These are phyloP conservation scores for Malassezia globosa DNA, from an alignment of 1,284 basidiomycete species.

Conservation along the genomic window DNA sequence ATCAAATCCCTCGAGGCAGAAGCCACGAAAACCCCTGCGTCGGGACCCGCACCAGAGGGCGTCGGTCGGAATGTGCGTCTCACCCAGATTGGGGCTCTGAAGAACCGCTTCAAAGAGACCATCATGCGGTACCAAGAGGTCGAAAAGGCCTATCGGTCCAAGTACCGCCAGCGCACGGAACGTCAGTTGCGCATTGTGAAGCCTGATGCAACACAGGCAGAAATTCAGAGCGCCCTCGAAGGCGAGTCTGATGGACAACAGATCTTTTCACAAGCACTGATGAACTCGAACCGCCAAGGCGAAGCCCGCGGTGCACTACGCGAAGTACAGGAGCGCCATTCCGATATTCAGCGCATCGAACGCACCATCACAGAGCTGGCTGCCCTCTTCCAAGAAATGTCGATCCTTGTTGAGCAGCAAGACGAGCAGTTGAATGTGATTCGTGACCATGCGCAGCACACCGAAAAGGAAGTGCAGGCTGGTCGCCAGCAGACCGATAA, in stretches of 20 bases:
- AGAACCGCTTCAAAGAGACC: slow-evolving; percentile 49
- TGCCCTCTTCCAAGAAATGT: slow-evolving; percentile 67
- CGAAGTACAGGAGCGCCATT: slow-evolving; percentile 81
- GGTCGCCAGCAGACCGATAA: slow-evolving; percentile 53
- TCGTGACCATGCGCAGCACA: slow-evolving; percentile 21
- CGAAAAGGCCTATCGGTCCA: slow-evolving; percentile 81
- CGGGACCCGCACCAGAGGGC: slow-evolving; percentile 20
- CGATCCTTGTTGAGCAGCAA: slow-evolving; percentile 44
- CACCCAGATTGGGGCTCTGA: slow-evolving; percentile 53
- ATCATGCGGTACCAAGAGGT: slow-evolving; percentile 63
- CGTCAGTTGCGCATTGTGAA: slow-evolving; percentile 90
- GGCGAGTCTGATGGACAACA: slow-evolving; percentile 60
- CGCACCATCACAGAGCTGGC: slow-evolving; percentile 74
- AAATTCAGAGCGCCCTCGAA: slow-evolving; percentile 63
- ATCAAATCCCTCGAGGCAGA: slow-evolving; percentile 41
- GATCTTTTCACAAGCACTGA: slow-evolving; percentile 76
- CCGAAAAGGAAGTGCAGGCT: slow-evolving; percentile 30
- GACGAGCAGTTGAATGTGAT: slow-evolving; percentile 44
- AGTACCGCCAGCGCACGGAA: slow-evolving; percentile 87
- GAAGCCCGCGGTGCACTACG: slow-evolving; percentile 71
- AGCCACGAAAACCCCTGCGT: slow-evolving; percentile 23
- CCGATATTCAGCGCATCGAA: slow-evolving; percentile 77
- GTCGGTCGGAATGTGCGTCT: slow-evolving; percentile 47
- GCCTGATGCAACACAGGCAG: slow-evolving; percentile 73
- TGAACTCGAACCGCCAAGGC: slow-evolving; percentile 65